These are phyloP conservation scores for Toxicodendron radicans DNA, from an alignment of 345 rosid genomes.

Conservation along the genomic window DNA sequence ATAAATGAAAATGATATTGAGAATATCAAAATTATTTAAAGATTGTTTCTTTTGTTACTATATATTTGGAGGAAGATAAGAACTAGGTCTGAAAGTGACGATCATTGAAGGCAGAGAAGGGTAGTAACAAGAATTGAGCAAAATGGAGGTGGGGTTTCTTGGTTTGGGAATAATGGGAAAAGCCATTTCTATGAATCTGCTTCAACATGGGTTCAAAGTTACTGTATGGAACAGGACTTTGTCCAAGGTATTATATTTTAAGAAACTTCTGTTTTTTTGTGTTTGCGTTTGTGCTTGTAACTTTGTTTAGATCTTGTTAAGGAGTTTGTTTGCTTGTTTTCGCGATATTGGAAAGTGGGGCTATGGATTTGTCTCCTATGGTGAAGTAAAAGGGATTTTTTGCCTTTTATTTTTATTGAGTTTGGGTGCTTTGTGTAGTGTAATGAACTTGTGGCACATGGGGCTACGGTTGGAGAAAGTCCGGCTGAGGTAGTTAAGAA, in stretches of 20 bases:
- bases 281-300: neutral
- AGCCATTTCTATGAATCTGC: constrained; percentile 88
- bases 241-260: constrained; percentile 61
- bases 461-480: constrained; percentile 73
- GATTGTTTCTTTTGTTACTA: neutral
- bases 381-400: neutral
- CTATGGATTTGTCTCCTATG: neutral
- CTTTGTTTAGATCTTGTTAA: neutral
- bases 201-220: constrained; percentile 78
- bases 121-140: constrained; percentile 13
- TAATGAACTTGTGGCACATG: constrained; percentile 81
- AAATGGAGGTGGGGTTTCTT: constrained; percentile 91
- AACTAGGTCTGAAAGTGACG: neutral
- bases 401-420: neutral
- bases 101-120: constrained; percentile 13
- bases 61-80: neutral
- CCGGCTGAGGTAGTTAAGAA: constrained; percentile 88
- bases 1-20: neutral
- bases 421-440: constrained; percentile 46
- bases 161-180: constrained; percentile 98
- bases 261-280: neutral
- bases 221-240: constrained; percentile 96
- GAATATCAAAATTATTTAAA: neutral
- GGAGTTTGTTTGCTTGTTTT: neutral
- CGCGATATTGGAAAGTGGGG: neutral